phyloP scores from a whole-genome alignment of 352 stramenopile species.

The Pythium insidiosum region DNA sequence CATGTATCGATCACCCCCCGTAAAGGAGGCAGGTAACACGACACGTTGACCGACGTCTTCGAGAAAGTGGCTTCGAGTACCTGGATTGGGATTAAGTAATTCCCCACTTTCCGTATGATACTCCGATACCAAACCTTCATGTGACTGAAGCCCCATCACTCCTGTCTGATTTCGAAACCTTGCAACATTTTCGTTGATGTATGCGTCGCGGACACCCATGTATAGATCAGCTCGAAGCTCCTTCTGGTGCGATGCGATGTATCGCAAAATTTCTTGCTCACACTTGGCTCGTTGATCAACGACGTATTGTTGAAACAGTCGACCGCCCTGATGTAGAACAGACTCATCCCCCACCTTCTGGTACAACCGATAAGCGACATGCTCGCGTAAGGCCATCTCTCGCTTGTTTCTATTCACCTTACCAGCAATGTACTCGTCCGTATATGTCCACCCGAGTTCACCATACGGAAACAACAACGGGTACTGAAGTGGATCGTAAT shows the following conservation, averaged over 20 bases:
- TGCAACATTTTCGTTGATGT: slow-evolving; percentile 1
- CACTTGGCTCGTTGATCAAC: slow-evolving; percentile 7
- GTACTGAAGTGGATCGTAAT: slow-evolving; percentile 7
- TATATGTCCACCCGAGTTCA: slow-evolving; percentile 4
- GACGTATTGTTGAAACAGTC: slow-evolving; percentile 12
- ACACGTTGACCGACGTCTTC: slow-evolving; percentile 1
- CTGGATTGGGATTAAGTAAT: neutral
- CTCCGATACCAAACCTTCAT: neutral
- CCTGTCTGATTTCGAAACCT: neutral
- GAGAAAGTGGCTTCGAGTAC: neutral
- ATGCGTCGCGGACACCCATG: slow-evolving; percentile 5
- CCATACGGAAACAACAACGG: neutral
- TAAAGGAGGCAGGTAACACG: slow-evolving; percentile 6
- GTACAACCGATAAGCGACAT: slow-evolving; percentile 4
- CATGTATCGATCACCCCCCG: slow-evolving; percentile 4
- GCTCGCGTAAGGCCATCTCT: slow-evolving; percentile 1
- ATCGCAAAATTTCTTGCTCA: slow-evolving; percentile 9
- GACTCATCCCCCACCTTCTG: neutral
- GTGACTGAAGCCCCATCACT: no score
- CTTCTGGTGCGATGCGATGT: slow-evolving; percentile 4
- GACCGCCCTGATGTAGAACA: neutral
- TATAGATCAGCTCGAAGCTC: slow-evolving; percentile 5
- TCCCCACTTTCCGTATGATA: neutral
- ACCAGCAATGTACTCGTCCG: neutral
- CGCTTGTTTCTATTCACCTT: neutral